A percentile compares a stretch with the other conserved stretches of the same genome.
These are phyloP conservation scores for Lachnellula cervina DNA, from an alignment of 2,329 filamentous ascomycete genomes.

Conservation along the genomic window DNA sequence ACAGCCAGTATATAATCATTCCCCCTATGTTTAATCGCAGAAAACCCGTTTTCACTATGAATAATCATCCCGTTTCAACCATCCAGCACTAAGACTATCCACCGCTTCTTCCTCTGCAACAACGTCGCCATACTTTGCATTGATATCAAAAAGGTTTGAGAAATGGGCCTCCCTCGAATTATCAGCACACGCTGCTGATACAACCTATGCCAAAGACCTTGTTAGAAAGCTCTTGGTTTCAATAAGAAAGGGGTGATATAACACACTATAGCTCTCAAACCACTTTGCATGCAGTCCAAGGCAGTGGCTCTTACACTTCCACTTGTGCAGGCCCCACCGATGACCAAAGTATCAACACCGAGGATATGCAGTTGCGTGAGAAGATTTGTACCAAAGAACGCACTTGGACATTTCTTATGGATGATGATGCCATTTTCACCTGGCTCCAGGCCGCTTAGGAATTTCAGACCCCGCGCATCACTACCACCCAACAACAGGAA, in stretches of 20 bases:
- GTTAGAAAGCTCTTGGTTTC: too few relatives aligned
- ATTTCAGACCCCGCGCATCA: slow-evolving; percentile 32
- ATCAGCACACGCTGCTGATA: slow-evolving; percentile 40
- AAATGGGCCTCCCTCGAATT: slow-evolving; percentile 39
- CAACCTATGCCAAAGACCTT: slow-evolving; percentile 27
- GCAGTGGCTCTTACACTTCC: slow-evolving; percentile 42
- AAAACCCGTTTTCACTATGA: not conserved
- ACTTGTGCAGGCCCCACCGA: slow-evolving; percentile 43
- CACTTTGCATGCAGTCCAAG: slow-evolving; percentile 40
- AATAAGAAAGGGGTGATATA: too few relatives aligned
- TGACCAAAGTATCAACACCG: slow-evolving; percentile 39
- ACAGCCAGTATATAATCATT: too few relatives aligned
- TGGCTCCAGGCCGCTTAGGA: slow-evolving; percentile 38
- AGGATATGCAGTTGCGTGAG: slow-evolving; percentile 35
- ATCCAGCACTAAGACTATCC: not conserved
- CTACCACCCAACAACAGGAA: slow-evolving; percentile 37
- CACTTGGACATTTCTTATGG: slow-evolving; percentile 40
- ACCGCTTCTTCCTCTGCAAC: slow-evolving; percentile 30
- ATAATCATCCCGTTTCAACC: not conserved
- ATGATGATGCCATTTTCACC: slow-evolving; percentile 32
- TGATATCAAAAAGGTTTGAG: slow-evolving; percentile 42
- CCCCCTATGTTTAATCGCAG: too few relatives aligned
- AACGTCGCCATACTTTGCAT: slow-evolving; percentile 43
- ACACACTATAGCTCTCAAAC: slow-evolving; percentile 34
- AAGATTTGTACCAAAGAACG: slow-evolving; percentile 42